Evolutionary conservation across 176 grass and related monocot genomes (phyloP).

Genomic region (Coix lacrymajobi): DNA sequence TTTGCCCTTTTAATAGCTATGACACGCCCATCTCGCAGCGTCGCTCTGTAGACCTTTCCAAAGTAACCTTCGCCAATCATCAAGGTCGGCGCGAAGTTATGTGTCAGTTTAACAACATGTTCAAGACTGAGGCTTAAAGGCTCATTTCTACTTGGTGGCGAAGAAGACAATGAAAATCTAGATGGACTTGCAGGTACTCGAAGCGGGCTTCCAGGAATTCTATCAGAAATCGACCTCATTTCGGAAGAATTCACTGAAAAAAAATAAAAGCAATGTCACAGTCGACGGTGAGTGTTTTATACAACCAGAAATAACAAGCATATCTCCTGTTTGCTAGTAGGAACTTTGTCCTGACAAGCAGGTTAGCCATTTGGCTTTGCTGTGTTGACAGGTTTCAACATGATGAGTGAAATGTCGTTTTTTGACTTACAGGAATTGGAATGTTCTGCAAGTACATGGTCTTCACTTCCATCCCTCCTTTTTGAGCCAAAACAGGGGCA

Average conservation of each 20-base stretch:
- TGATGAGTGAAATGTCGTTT: background rate
- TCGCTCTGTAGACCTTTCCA: constrained; percentile 77
- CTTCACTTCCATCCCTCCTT: constrained; percentile 57
- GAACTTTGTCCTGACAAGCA: constrained; percentile 21
- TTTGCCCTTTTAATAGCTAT: constrained; percentile 89
- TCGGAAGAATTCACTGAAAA: constrained; percentile 64
- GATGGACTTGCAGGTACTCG: constrained; percentile 73
- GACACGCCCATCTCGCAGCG: constrained; percentile 48
- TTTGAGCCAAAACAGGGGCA: constrained; percentile 74
- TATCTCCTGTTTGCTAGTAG: background rate
- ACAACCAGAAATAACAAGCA: background rate
- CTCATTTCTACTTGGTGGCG: constrained; percentile 55
- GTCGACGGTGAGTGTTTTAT: background rate
- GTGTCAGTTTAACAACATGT: constrained; percentile 77
- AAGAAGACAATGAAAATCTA: constrained; percentile 83
- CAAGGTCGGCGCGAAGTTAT: constrained; percentile 64
- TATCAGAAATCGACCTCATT: constrained; percentile 55
- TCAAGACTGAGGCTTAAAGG: constrained; percentile 67
- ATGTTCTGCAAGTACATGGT: constrained; percentile 48
- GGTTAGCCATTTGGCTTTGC: background rate
- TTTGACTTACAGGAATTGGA: constrained; percentile 57
- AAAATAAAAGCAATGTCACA: constrained; percentile 31
- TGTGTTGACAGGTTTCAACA: background rate
- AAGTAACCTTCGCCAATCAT: constrained; percentile 84
- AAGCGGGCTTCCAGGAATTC: constrained; percentile 55